phyloP scores from a whole-genome alignment of 495 filamentous ascomycete genomes.

The Aspergillus sclerotioniger region DNA sequence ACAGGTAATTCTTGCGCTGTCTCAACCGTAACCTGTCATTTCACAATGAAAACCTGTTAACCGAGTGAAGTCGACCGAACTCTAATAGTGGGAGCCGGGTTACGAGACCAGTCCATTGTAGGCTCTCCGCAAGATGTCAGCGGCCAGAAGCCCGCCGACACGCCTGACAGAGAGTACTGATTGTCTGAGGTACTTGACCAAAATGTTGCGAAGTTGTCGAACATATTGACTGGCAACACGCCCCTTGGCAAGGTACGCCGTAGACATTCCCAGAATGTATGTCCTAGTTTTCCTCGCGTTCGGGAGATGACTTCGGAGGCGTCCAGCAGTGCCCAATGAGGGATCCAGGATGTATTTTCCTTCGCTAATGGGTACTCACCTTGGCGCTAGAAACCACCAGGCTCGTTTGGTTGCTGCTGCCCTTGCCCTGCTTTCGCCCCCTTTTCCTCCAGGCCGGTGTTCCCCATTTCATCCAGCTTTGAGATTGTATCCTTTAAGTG shows the following conservation, averaged over 20 bases:
- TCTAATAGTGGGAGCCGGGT: neutral
- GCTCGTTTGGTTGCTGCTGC: neutral
- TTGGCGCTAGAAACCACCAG: constrained; percentile 20
- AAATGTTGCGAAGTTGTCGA: too few species aligned
- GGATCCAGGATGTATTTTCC: constrained; percentile 31
- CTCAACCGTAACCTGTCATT: too few species aligned
- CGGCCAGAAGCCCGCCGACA: neutral
- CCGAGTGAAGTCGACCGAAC: neutral
- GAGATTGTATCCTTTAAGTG: neutral
- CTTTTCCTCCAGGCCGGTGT: neutral
- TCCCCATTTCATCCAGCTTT: neutral
- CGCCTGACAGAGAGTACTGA: too few species aligned
- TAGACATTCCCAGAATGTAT: neutral
- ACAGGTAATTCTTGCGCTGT: too few species aligned
- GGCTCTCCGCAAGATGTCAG: neutral
- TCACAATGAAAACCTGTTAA: neutral
- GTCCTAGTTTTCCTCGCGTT: constrained; percentile 8
- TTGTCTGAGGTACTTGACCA: too few species aligned
- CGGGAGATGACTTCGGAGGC: neutral
- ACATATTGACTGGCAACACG: too few species aligned
- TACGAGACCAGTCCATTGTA: neutral
- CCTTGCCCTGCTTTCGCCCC: neutral
- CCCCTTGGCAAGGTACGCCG: too few species aligned
- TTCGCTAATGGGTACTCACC: constrained; percentile 18
- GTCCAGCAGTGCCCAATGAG: constrained; percentile 29